Percentiles rank a stretch among this genome's conserved stretches.
Conservation (phyloP, 129 eudicot genomes). For the Flaveria sonorensis region DNA sequence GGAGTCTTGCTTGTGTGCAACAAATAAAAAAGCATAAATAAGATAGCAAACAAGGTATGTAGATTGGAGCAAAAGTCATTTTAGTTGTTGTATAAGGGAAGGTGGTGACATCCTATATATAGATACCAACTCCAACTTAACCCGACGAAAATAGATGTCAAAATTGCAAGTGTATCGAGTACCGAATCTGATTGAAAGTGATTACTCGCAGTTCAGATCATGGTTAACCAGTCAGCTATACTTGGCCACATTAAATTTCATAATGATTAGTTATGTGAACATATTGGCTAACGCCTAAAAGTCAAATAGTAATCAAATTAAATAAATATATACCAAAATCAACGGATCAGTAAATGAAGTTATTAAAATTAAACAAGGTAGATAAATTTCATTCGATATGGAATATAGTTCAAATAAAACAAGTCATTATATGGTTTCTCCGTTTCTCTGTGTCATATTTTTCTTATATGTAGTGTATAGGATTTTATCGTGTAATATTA, state of each 20-base stretch:
- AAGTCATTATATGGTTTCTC: too few species aligned
- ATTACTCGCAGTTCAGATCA: background rate
- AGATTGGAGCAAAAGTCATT: conserved; percentile 27
- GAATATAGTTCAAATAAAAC: too few species aligned
- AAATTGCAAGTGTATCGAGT: background rate
- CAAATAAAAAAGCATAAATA: conserved; percentile 17
- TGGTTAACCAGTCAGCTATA: background rate
- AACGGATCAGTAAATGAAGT: too few species aligned
- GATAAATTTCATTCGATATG: too few species aligned
- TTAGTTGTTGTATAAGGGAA: conserved; percentile 2
- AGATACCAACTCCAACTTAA: conserved; percentile 13
- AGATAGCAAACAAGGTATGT: conserved; percentile 16
- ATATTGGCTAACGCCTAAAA: too few species aligned
- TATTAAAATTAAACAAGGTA: too few species aligned
- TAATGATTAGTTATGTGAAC: too few species aligned
- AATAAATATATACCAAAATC: too few species aligned
- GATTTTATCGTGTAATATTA: too few species aligned
- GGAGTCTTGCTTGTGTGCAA: conserved; percentile 47
- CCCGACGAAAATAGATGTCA: conserved; percentile 7
- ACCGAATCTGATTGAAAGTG: background rate
- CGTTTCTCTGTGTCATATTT: too few species aligned
- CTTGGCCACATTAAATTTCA: background rate
- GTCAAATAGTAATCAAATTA: too few species aligned
- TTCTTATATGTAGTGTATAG: too few species aligned
- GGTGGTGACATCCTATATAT: background rate